Percentiles rank a stretch among this genome's conserved stretches.
Evolutionary conservation across 495 filamentous ascomycete species (phyloP).

Genomic region (Aspergillus leporis): DNA sequence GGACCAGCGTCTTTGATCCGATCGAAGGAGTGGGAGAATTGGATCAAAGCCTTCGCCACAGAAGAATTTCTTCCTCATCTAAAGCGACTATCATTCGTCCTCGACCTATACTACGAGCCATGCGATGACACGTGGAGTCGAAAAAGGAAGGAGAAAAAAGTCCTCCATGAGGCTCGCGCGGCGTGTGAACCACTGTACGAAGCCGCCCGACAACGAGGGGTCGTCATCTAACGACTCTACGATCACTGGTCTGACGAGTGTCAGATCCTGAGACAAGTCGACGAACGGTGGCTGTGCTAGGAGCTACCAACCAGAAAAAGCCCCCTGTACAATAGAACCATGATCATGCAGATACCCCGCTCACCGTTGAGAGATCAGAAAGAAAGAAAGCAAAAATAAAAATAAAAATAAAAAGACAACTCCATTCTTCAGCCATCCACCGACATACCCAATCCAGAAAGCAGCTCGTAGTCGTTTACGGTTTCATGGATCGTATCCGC

Average conservation of each 20-base stretch:
- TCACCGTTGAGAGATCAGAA: neutral
- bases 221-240: neutral
- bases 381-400: neutral
- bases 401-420: neutral
- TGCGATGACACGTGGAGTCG: neutral
- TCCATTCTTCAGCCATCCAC: neutral
- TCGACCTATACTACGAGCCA: conserved; percentile 22
- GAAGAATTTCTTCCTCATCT: conserved; percentile 20
- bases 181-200: neutral
- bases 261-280: neutral
- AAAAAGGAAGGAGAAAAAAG: neutral
- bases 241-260: neutral
- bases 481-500: neutral
- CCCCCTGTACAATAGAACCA: neutral
- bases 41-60: conserved; percentile 21
- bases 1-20: conserved; percentile 21
- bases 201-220: neutral
- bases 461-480: neutral
- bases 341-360: neutral
- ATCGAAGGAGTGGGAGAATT: conserved; percentile 22
- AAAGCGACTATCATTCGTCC: conserved; percentile 21
- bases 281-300: neutral
- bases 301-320: neutral
- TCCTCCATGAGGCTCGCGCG: neutral
- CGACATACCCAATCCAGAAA: neutral